Evolutionary conservation across 495 filamentous ascomycete species (phyloP), one percentile per base, ranked within the genome.

Genomic region (Amorphotheca resinae): DNA sequence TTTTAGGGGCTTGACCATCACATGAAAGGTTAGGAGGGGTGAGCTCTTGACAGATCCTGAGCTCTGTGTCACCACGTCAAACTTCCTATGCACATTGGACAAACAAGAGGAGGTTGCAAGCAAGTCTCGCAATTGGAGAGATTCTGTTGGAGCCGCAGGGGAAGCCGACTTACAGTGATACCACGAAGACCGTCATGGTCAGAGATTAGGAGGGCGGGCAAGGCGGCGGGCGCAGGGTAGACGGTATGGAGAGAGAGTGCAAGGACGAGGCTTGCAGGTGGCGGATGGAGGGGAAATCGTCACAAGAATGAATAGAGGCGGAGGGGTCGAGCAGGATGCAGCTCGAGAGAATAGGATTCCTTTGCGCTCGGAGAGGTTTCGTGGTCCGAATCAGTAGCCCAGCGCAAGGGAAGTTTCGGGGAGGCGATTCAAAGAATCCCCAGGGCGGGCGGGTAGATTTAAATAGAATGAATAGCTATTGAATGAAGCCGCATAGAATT

Each of bases 171-270:
- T 72, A 89, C 84, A 89, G 67, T n/a, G 84, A 86, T 50, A 74
- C 82, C 44, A 89, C 74, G 55, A 87, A 86, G 60, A 86, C 74
- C 5, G 84, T 87, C 83, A 87, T 87, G 48, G 41, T 76, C 68
- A 55, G 14, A 48, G 44, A 41, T 40, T 44, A 15, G 36, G n/a
- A 16, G 26, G 21, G 15, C 20, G 42, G 26, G 46, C 36, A 35
- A 42, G 42, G 33, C 33, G 45, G n/a, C n/a, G n/a, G n/a, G n/a
- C n/a, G n/a, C n/a, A n/a, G n/a, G 44, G 45, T 33, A 49, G 28
- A 33, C 30, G 22, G 33, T 34, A 42, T 33, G 22, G 26, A 33
- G 41, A 30, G 34, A 39, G 14, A 43, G 28, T 41, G 38, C 41
- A 17, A 26, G 16, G 30, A 37, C n/a, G n/a, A 30, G 26, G 26